Evolutionary conservation across 75 land plant species (phyloP).

Genomic region (Sequoiadendron giganteum): DNA sequence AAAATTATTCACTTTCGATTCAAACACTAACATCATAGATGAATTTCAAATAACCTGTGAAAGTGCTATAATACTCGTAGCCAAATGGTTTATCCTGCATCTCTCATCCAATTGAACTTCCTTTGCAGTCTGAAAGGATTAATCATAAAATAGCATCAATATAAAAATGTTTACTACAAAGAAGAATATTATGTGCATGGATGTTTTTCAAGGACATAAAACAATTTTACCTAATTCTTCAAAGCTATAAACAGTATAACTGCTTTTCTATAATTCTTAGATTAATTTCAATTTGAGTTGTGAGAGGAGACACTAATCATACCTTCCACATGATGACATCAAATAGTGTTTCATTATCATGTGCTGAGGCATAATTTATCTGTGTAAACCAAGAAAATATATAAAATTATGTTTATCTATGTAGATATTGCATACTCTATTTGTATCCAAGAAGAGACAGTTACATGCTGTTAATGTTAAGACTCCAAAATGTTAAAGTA

Average conservation of each 20-base stretch:
- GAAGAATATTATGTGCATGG: background rate
- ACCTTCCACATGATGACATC: conserved; percentile 93
- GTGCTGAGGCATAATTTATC: conserved; percentile 97
- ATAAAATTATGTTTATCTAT: background rate
- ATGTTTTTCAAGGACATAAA: background rate
- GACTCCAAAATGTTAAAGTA: background rate
- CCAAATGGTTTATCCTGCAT: conserved; percentile 92
- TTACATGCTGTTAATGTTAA: background rate
- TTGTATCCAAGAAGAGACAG: background rate
- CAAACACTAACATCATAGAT: background rate
- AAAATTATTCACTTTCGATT: background rate
- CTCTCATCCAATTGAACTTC: conserved; percentile 72
- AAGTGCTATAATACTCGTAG: conserved; percentile 87
- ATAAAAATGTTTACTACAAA: background rate
- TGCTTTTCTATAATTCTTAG: background rate
- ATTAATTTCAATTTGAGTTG: background rate
- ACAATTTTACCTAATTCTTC: background rate
- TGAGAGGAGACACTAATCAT: background rate
- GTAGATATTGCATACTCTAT: background rate
- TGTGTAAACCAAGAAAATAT: conserved; percentile 23
- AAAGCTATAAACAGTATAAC: conserved; percentile 5
- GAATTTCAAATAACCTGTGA: conserved; percentile 66
- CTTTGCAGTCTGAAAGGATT: conserved; percentile 55
- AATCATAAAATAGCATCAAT: background rate
- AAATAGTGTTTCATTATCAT: conserved; percentile 97